Evolutionary conservation across 768 basidiomycete species (phyloP).

Genomic region (Leucosporidium creatinivorum): DNA sequence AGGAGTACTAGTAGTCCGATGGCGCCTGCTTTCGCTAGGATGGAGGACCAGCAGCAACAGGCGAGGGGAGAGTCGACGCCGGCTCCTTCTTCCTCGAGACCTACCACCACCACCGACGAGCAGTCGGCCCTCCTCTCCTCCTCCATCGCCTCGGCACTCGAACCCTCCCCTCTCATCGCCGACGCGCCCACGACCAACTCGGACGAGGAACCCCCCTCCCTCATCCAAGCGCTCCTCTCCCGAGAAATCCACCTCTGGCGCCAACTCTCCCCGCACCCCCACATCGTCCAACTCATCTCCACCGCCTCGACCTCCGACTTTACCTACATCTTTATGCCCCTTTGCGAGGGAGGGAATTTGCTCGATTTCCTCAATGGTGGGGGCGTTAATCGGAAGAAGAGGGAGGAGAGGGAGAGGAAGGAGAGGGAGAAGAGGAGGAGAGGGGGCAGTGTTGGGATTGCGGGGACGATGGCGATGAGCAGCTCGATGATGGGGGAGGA

Average conservation of each 20-base stretch:
- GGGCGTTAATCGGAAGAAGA: too few species aligned
- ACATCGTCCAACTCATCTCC: conserved; percentile 75
- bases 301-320: conserved; percentile 54
- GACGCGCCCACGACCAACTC: conserved; percentile 9
- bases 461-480: too few species aligned
- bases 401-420: too few species aligned
- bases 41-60: too few species aligned
- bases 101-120: background rate
- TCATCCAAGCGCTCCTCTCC: conserved; percentile 44
- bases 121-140: background rate
- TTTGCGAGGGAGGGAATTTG: conserved; percentile 76
- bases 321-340: conserved; percentile 73
- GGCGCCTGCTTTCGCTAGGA: too few species aligned
- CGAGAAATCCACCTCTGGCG: conserved; percentile 69
- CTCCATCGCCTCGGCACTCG: background rate
- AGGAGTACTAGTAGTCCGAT: too few species aligned
- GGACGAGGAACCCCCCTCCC: conserved; percentile 7
- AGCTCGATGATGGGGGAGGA: too few species aligned
- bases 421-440: too few species aligned
- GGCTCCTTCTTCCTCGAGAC: background rate
- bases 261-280: conserved; percentile 60
- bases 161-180: conserved; percentile 1
- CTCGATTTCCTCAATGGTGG: conserved; percentile 58
- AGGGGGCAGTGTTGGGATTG: too few species aligned
- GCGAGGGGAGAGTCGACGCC: too few species aligned